Percentiles rank a stretch among this genome's conserved stretches.
Evolutionary conservation across 1,284 basidiomycete species (phyloP).

Genomic region (Irpex lacteus): DNA sequence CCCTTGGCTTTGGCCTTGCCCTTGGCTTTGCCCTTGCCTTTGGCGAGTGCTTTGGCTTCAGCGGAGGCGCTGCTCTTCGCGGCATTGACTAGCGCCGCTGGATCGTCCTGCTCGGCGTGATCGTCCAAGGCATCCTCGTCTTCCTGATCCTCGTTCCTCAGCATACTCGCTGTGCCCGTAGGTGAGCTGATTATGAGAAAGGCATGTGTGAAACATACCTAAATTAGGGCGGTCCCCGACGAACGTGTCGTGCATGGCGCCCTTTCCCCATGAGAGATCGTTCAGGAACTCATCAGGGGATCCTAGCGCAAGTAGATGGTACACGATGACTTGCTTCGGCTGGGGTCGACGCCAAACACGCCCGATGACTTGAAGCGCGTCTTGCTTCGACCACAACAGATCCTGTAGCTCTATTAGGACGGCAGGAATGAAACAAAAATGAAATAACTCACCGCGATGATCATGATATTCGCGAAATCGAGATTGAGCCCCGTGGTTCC

Average conservation of each 20-base stretch:
- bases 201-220: no score
- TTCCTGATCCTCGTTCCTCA: no score
- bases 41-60: no score
- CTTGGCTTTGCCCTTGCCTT: no score
- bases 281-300: background rate
- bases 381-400: background rate
- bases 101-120: no score
- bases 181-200: no score
- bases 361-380: background rate
- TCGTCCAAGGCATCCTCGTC: no score
- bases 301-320: background rate
- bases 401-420: background rate
- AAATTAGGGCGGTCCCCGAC: background rate
- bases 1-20: no score
- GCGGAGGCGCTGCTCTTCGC: no score
- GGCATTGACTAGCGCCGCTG: no score
- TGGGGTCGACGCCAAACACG: conserved; percentile 1
- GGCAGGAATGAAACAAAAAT: background rate
- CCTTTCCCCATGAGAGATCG: background rate
- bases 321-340: background rate
- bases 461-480: background rate
- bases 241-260: background rate
- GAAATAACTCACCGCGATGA: background rate
- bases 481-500: background rate
- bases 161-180: no score